Evolutionary conservation across 352 stramenopile species (phyloP).

Genomic region (Globisporangium apiculatum): DNA sequence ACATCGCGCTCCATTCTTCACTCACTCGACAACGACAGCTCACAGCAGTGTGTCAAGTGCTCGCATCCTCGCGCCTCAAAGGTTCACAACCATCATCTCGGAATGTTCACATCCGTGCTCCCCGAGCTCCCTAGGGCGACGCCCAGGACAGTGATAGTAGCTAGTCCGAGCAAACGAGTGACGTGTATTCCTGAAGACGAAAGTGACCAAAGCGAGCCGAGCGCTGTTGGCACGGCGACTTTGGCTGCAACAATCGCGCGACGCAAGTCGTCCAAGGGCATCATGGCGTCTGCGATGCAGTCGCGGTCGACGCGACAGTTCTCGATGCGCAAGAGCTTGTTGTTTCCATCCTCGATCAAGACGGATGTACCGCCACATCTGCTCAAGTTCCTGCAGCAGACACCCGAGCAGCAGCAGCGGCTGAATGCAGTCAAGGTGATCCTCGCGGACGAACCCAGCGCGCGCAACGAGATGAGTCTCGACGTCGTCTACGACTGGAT

Average conservation of each 20-base stretch:
- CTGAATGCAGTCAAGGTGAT: constrained; percentile 49
- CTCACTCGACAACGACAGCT: too few species aligned
- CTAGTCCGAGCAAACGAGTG: neutral
- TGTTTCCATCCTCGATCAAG: neutral
- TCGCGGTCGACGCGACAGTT: neutral
- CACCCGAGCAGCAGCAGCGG: constrained; percentile 37
- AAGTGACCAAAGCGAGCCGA: neutral
- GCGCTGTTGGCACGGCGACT: too few species aligned
- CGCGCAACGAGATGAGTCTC: constrained; percentile 58
- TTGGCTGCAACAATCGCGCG: neutral
- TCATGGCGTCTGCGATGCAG: neutral
- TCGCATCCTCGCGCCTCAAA: too few species aligned
- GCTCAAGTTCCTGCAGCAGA: constrained; percentile 50
- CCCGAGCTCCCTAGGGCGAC: neutral
- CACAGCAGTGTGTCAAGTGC: too few species aligned
- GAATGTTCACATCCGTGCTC: neutral
- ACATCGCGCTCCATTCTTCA: too few species aligned
- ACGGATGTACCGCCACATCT: constrained; percentile 28
- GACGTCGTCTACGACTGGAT: constrained; percentile 75
- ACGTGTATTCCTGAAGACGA: neutral
- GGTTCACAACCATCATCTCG: neutral
- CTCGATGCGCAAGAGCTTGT: neutral
- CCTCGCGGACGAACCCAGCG: constrained; percentile 36
- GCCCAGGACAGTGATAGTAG: neutral
- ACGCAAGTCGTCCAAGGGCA: neutral